phyloP scores from a whole-genome alignment of 106 monocot species.

The Allium sativum region DNA sequence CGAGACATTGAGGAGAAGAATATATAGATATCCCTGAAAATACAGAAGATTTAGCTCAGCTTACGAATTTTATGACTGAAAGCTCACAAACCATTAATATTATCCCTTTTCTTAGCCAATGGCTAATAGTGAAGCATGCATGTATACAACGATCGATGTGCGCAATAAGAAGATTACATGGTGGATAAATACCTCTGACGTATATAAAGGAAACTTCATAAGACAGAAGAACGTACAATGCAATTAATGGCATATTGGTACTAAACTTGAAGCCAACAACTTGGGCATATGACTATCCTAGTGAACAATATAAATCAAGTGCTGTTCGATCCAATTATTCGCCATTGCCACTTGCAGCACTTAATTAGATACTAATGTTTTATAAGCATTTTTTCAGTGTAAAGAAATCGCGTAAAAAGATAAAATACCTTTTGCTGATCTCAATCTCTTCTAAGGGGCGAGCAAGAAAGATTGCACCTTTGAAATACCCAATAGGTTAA shows the following conservation, averaged over 20 bases:
- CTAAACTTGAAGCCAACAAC: not conserved
- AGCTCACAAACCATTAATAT: too few species aligned
- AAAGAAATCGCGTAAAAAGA: not conserved
- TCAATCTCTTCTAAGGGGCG: slow-evolving; percentile 1
- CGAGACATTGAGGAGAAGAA: not conserved
- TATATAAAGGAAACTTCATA: too few species aligned
- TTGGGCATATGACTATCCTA: not conserved
- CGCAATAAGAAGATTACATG: too few species aligned
- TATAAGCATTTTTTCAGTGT: not conserved
- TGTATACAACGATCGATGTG: too few species aligned
- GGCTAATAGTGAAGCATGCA: too few species aligned
- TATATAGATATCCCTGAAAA: not conserved
- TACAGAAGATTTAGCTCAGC: too few species aligned
- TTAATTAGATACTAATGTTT: not conserved
- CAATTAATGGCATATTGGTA: not conserved
- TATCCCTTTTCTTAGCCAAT: too few species aligned
- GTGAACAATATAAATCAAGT: too few species aligned
- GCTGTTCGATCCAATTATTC: not conserved
- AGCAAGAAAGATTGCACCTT: not conserved
- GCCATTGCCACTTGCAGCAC: not conserved
- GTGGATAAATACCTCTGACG: too few species aligned
- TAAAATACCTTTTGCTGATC: not conserved
- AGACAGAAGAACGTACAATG: too few species aligned
- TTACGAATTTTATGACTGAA: too few species aligned
- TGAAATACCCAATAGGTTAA: slow-evolving; percentile 2